Conservation (phyloP, 257 asterid species). For the Osmanthus fragrans region DNA sequence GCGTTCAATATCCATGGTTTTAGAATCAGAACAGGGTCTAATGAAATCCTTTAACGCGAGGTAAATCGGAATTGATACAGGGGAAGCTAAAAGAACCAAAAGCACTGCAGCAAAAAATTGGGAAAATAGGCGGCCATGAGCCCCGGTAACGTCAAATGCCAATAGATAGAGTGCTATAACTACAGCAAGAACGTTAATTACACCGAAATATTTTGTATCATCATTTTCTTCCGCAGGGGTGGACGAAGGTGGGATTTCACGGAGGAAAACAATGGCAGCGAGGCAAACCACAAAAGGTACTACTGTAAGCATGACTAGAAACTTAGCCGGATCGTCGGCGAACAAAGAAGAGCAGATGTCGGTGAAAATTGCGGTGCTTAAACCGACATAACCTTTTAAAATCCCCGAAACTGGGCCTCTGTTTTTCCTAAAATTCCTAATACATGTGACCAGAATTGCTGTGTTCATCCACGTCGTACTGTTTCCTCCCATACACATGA, state of each 20-base stretch:
- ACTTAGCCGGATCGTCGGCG: conserved; percentile 74
- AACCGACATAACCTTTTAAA: conserved; percentile 85
- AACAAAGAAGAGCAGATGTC: conserved; percentile 88
- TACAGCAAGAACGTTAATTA: conserved; percentile 71
- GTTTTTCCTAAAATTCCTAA: conserved; percentile 32
- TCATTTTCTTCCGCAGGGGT: conserved; percentile 58
- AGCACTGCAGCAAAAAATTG: conserved; percentile 40
- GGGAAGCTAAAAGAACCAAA: conserved; percentile 61
- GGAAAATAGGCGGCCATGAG: conserved; percentile 24
- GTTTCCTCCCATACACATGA: conserved; percentile 62
- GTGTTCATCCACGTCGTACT: conserved; percentile 44
- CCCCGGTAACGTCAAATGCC: conserved; percentile 63
- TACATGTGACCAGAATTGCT: conserved; percentile 31
- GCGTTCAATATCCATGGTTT: conserved; percentile 41
- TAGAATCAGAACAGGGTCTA: conserved; percentile 27
- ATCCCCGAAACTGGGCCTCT: conserved; percentile 69
- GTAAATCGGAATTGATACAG: conserved; percentile 64
- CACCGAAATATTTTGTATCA: conserved; percentile 66
- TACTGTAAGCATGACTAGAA: conserved; percentile 67
- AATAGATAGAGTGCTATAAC: conserved; percentile 69
- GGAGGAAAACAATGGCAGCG: conserved; percentile 72
- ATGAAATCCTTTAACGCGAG: conserved; percentile 29
- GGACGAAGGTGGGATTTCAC: conserved; percentile 85
- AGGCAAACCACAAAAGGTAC: conserved; percentile 77
- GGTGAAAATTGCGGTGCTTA: conserved; percentile 94